Base-by-base conservation (phyloP, 2,329 filamentous ascomycete species). In the Xylaria sp. region DNA sequence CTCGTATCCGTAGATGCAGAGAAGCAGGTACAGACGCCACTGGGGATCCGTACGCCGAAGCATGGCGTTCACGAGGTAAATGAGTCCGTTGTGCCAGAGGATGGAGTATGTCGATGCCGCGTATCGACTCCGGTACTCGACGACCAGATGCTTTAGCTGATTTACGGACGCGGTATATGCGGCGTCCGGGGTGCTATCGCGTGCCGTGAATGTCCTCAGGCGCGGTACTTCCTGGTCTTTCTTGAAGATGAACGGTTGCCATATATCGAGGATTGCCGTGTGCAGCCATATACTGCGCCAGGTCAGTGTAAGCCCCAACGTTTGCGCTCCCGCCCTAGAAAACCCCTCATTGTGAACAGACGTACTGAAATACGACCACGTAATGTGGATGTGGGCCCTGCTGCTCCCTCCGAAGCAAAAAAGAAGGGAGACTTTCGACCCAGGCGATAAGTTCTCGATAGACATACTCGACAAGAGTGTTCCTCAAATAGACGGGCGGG, bases 1-100 rank as follows among this genome's bases (percentile, higher is more conserved):
- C 36, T 79, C 75, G 60, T 83, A 82, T 1, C 78, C 78, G 58
- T 82, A 79, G 4, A 83, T 67, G 39, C 80, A 82, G 1, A 81
- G 68, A 3, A 79, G 68, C 4, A 83, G 74, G 54, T 83, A 82
- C 2, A 78, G 75, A 12, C 74, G 76, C 76, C 76, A 79, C 9
- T 79, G 68, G 0, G 75, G 69, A 11, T 81, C 68, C 2, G 71
- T 75, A 11, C 75, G 71, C 17, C 74, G 71, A 0, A 82, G 69
- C 12, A 82, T 75, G 3, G 78, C 80, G 39, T 82, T 83, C 4
- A 78, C 73, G 0, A 82, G 73, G 42, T 82, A 82, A 1, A 80
- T 77, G 21, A 83, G 70, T 1, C 78, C 80, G 2, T 75, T 81
- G 57, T 82, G 79, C 80, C 81, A 83, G 2, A 82, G 72, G 7